Conservation (phyloP, 805 yeast species). For the Candida quercuum region DNA sequence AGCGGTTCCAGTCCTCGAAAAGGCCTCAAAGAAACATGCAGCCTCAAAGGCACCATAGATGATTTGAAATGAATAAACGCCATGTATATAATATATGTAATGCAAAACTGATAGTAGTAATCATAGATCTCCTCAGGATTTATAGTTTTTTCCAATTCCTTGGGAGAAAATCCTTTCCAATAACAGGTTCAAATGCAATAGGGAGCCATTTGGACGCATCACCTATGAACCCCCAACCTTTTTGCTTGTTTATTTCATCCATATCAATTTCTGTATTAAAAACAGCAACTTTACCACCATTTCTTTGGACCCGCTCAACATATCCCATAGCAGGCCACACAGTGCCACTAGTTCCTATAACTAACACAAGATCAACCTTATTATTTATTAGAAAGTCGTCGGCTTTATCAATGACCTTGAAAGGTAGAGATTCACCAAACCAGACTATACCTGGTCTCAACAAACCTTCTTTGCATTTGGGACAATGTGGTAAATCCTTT, state of each 20-base stretch:
- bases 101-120: neutral
- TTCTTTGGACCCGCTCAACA: slow-evolving; percentile 65
- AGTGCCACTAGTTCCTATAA: slow-evolving; percentile 79
- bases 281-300: slow-evolving; percentile 80
- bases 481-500: slow-evolving; percentile 67
- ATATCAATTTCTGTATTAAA: slow-evolving; percentile 67
- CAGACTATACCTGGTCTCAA: slow-evolving; percentile 89
- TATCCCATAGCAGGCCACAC: slow-evolving; percentile 94
- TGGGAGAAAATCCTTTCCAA: slow-evolving; percentile 27
- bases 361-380: slow-evolving; percentile 67
- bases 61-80: neutral
- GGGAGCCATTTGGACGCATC: slow-evolving; percentile 76
- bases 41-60: slow-evolving; percentile 3
- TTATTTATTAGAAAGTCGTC: slow-evolving; percentile 58
- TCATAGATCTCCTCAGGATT: neutral
- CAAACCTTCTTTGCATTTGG: slow-evolving; percentile 59
- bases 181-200: slow-evolving; percentile 50
- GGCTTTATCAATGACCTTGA: slow-evolving; percentile 54
- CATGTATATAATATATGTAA: neutral
- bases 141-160: slow-evolving; percentile 20
- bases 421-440: slow-evolving; percentile 88
- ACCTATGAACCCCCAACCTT: slow-evolving; percentile 69
- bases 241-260: slow-evolving; percentile 35
- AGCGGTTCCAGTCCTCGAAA: slow-evolving; percentile 70
- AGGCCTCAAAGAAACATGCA: slow-evolving; percentile 19